Evolutionary conservation across 352 stramenopile species (phyloP).

Genomic region (Aphanomyces euteiches): DNA sequence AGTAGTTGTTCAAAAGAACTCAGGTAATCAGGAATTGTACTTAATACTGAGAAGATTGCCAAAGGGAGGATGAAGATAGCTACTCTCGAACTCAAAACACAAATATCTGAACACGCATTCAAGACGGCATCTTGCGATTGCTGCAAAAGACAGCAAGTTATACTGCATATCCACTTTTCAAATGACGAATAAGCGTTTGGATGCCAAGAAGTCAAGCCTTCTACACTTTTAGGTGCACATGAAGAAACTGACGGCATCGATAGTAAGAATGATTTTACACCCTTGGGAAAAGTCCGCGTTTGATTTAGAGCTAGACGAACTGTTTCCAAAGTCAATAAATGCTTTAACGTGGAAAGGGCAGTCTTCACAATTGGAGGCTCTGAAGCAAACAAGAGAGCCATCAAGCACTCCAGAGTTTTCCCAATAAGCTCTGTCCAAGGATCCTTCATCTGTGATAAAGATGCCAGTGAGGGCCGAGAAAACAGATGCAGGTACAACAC

Average conservation of each 20-base stretch:
- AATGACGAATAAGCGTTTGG: slow-evolving; percentile 35
- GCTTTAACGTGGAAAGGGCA: slow-evolving; percentile 5
- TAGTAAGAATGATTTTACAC: slow-evolving; percentile 16
- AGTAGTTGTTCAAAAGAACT: slow-evolving; percentile 5
- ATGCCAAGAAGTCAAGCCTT: background rate
- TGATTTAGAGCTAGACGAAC: slow-evolving; percentile 35
- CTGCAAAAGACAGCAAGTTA: slow-evolving; percentile 45
- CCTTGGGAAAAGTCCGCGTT: slow-evolving; percentile 48
- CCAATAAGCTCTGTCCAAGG: slow-evolving; percentile 6
- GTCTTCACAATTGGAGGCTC: slow-evolving; percentile 3
- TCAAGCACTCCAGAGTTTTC: slow-evolving; percentile 24
- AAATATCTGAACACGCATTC: slow-evolving; percentile 44
- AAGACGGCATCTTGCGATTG: slow-evolving; percentile 48
- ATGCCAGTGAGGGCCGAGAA: background rate
- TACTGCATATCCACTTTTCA: slow-evolving; percentile 51
- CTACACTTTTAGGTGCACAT: slow-evolving; percentile 4
- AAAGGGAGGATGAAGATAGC: slow-evolving; percentile 78
- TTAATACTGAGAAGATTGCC: slow-evolving; percentile 42
- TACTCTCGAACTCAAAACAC: slow-evolving; percentile 47
- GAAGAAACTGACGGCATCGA: background rate
- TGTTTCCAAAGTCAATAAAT: background rate
- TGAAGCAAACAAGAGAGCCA: slow-evolving; percentile 10
- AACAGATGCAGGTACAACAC: slow-evolving; percentile 19
- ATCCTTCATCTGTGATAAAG: slow-evolving; percentile 11
- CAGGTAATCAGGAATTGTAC: background rate